Percentiles rank a stretch among this genome's conserved stretches.
Conservation (phyloP, 2,329 filamentous ascomycete species). For the Fusarium camptoceras region DNA sequence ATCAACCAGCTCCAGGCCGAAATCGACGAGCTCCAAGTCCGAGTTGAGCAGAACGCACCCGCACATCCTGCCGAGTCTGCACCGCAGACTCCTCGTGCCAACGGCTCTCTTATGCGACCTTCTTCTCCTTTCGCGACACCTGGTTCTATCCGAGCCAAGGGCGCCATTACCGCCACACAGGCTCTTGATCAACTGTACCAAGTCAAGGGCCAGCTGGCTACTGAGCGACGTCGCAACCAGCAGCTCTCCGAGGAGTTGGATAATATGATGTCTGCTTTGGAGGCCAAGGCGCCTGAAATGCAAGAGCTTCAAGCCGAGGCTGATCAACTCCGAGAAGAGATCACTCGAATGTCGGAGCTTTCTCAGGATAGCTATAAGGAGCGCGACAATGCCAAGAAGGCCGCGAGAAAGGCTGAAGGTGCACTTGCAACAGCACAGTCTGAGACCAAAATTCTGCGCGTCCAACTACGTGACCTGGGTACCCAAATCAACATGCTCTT, state of each 20-base stretch:
- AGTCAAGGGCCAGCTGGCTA: constrained; percentile 77
- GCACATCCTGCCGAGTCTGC: constrained; percentile 57
- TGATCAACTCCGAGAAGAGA: constrained; percentile 81
- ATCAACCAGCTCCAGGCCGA: constrained; percentile 65
- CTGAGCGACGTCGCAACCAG: constrained; percentile 78
- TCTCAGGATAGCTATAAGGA: constrained; percentile 85
- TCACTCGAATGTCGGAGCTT: constrained; percentile 85
- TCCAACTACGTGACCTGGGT: constrained; percentile 89
- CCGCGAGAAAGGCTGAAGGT: constrained; percentile 81
- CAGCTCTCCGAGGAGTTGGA: constrained; percentile 83
- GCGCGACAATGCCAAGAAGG: constrained; percentile 81
- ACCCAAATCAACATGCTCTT: constrained; percentile 91
- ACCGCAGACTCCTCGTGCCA: constrained; percentile 71
- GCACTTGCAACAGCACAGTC: constrained; percentile 71
- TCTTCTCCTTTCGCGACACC: constrained; percentile 71
- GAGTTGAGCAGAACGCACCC: constrained; percentile 57
- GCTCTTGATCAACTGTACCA: constrained; percentile 73
- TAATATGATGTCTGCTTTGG: constrained; percentile 85
- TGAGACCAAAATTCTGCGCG: constrained; percentile 82
- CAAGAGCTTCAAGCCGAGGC: constrained; percentile 87
- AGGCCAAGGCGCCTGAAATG: constrained; percentile 87
- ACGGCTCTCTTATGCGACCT: constrained; percentile 66
- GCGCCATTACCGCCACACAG: constrained; percentile 69
- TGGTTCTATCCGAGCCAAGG: constrained; percentile 67
- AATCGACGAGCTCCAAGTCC: constrained; percentile 64